These are phyloP conservation scores for Fusarium keratoplasticum DNA, from an alignment of 2,329 filamentous ascomycete species.

Conservation along the genomic window DNA sequence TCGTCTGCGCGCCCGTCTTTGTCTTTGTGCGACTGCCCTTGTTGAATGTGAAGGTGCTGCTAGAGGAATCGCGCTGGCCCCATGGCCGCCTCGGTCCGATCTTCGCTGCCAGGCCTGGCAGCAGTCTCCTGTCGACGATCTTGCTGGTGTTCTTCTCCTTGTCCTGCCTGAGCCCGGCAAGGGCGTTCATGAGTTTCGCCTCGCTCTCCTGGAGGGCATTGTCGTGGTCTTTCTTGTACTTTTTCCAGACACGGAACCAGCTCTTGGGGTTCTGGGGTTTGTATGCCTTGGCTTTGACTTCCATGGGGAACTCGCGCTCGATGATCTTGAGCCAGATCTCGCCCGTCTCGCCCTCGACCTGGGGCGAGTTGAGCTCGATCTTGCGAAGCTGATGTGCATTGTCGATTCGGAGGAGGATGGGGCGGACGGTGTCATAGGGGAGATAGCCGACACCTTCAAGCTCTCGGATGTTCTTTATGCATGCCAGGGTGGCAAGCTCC, in stretches of 20 bases:
- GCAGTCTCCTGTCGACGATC: conserved; percentile 63
- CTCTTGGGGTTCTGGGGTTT: conserved; percentile 73
- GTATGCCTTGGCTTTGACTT: conserved; percentile 70
- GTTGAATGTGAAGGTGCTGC: conserved; percentile 56
- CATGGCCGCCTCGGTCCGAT: conserved; percentile 46
- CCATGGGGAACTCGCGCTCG: conserved; percentile 77
- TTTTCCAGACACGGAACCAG: conserved; percentile 84
- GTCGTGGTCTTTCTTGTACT: conserved; percentile 71
- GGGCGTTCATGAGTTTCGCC: conserved; percentile 66
- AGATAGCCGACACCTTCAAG: conserved; percentile 79
- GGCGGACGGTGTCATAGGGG: conserved; percentile 70
- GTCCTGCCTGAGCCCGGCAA: conserved; percentile 68
- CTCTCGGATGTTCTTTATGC: conserved; percentile 64
- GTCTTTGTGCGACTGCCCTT: conserved; percentile 65
- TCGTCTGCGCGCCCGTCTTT: conserved; percentile 62
- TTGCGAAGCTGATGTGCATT: conserved; percentile 78
- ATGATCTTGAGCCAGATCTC: conserved; percentile 87
- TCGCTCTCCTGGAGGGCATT: conserved; percentile 70
- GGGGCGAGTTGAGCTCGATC: conserved; percentile 81
- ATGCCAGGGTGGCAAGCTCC: conserved; percentile 62
- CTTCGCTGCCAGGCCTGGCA: conserved; percentile 56
- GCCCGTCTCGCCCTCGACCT: conserved; percentile 75
- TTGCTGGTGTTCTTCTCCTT: conserved; percentile 68
- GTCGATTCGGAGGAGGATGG: conserved; percentile 78
- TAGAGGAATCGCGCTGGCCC: conserved; percentile 44